phyloP scores from a whole-genome alignment of 2,329 filamentous ascomycete genomes.

The Verticillium klebahnii region DNA sequence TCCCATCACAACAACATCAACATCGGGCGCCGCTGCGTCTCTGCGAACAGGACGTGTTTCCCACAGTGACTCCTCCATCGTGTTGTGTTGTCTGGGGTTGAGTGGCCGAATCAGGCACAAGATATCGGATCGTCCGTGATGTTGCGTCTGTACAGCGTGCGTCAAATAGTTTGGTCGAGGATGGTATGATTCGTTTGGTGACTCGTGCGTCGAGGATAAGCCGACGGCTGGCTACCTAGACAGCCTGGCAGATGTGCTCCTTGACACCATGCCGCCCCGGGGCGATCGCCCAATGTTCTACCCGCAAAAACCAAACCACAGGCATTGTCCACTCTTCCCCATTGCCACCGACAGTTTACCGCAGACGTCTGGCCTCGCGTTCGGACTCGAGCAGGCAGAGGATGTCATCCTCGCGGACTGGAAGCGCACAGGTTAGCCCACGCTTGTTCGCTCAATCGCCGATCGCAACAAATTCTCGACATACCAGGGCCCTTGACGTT shows the following conservation, averaged over 20 bases:
- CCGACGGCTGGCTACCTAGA: not conserved
- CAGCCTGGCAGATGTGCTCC: not conserved
- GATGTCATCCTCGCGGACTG: conserved; percentile 85
- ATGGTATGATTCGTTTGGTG: not conserved
- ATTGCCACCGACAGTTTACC: conserved; percentile 54
- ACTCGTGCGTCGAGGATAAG: not conserved
- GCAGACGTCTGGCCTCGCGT: conserved; percentile 94
- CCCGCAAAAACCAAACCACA: not conserved
- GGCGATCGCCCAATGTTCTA: not conserved
- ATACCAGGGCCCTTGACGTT: conserved; percentile 99
- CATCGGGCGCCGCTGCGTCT: no score
- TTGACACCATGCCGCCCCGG: not conserved
- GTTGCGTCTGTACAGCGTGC: not conserved
- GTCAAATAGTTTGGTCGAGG: not conserved
- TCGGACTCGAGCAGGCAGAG: conserved; percentile 99
- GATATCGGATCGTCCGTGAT: not conserved
- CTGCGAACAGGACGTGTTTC: not conserved
- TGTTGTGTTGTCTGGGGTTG: not conserved
- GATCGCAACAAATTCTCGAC: not conserved
- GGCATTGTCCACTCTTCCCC: not conserved
- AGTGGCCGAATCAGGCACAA: not conserved
- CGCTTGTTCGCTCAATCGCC: not conserved
- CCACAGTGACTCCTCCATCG: not conserved
- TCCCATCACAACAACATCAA: not conserved
- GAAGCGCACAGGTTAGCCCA: not conserved